Evolutionary conservation across 352 stramenopile genomes (phyloP), one percentile per base, ranked within the genome.

Genomic region (Phytophthora brassicae): DNA sequence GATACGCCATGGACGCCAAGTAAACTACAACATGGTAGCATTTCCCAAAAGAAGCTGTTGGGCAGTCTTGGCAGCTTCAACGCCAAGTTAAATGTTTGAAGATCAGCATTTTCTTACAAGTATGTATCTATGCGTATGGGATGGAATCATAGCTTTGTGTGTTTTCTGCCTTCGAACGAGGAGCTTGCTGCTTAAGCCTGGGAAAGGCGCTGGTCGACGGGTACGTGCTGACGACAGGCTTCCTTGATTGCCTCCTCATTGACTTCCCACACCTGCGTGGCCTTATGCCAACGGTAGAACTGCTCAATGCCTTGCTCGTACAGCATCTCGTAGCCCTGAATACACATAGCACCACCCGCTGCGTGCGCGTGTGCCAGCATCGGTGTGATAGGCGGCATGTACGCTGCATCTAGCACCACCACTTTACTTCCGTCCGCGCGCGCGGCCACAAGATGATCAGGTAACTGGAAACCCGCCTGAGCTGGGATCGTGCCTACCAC

Each of bases 271-370:
- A 74, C 70, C 22, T 78, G 68, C 22, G 82, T 86, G 19, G 71
- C 61, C 74, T 76, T 79, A 67, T 90, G 79, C 97, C 97, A 99
- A 29, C 97, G 78, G 64, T 96, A 82, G 73, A 98, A 99, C 69
- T 99, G 96, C 66, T 97, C 95, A 5, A 98, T 86, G 31, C 95
- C 97, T 75, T 99, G 97, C 72, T 98, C 95, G 66, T 97, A 97
- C 17, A 99, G 78, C 97, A 99, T 99, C 65, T 99, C 96, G 20
- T 94, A 98, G 46, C 97, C 97, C 60, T 98, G 88, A 39, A 99
- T 92, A 49, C 95, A 89, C 45, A 78, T 53, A 47, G 87, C 97
- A 43, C 59, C 68, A 16, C 91, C 93, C n/a, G 73, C 74, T 6
- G 72, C 77, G 26, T 88, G 60, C 2, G 94, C 95, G 60, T 99